Percentiles rank a stretch among this genome's conserved stretches.
Evolutionary conservation across 2,329 filamentous ascomycete genomes (phyloP).

Genomic region (Monosporascus cannonballus): DNA sequence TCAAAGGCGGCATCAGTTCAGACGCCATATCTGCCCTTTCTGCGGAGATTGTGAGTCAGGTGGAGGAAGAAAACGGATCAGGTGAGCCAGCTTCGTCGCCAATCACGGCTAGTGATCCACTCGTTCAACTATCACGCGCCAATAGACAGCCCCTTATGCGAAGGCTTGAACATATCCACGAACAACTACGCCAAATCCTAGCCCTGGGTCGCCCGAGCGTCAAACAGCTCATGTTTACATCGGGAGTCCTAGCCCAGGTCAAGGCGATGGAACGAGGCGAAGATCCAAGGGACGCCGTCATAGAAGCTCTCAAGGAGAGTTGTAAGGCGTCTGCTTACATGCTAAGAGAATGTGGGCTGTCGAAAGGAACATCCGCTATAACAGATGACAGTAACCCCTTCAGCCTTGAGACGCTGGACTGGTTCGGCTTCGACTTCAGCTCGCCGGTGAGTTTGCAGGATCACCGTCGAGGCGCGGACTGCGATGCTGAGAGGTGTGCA

Average conservation of each 20-base stretch:
- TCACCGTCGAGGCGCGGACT: neutral
- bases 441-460: conserved; percentile 6
- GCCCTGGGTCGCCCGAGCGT: conserved; percentile 14
- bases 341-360: conserved; percentile 6
- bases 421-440: conserved; percentile 15
- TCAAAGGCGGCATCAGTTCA: conserved; percentile 16
- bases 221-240: conserved; percentile 17
- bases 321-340: conserved; percentile 4
- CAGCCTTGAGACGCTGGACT: conserved; percentile 6
- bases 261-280: conserved; percentile 6
- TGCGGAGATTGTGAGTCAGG: conserved; percentile 13
- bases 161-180: conserved; percentile 9
- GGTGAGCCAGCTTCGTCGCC: neutral
- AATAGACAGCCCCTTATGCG: conserved; percentile 11
- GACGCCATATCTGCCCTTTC: conserved; percentile 12
- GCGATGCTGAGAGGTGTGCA: neutral
- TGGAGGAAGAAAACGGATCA: conserved; percentile 11
- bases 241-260: conserved; percentile 15
- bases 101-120: conserved; percentile 4
- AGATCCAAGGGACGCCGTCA: conserved; percentile 1
- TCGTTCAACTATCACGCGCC: conserved; percentile 7
- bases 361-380: conserved; percentile 1
- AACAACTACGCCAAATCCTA: conserved; percentile 15
- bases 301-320: conserved; percentile 5
- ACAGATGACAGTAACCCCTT: conserved; percentile 5